These are phyloP conservation scores for Eleusine indica DNA, from an alignment of 176 grass and related monocot genomes.

Conservation along the genomic window DNA sequence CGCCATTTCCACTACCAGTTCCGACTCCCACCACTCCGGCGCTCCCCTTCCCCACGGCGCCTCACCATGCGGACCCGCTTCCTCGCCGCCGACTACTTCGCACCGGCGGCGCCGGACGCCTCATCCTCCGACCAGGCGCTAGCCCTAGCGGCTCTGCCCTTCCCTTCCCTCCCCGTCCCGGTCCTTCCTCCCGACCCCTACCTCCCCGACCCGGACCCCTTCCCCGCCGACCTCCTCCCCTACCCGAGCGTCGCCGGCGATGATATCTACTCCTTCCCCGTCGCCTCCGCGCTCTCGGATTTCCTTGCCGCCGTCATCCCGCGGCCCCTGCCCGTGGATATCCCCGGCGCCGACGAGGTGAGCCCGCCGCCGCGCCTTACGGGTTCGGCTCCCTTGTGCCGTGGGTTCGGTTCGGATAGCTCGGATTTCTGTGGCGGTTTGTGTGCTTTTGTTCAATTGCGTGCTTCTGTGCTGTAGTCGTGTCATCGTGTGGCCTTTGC, in stretches of 20 bases:
- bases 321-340: conserved; percentile 22
- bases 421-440: neutral
- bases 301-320: conserved; percentile 61
- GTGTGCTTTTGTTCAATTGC: conserved; percentile 10
- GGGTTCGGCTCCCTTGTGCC: neutral
- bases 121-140: conserved; percentile 40
- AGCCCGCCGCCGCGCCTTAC: conserved; percentile 12
- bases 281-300: conserved; percentile 52
- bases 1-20: neutral
- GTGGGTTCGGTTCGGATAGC: neutral
- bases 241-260: conserved; percentile 14
- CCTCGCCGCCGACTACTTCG: conserved; percentile 77
- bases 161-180: conserved; percentile 57
- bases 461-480: neutral
- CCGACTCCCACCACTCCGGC: neutral
- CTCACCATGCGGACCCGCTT: conserved; percentile 75
- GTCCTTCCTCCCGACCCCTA: conserved; percentile 52
- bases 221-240: conserved; percentile 39
- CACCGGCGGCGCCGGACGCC: conserved; percentile 24
- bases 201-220: conserved; percentile 26
- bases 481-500: neutral
- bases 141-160: conserved; percentile 46
- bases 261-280: conserved; percentile 49
- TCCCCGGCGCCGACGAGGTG: conserved; percentile 39
- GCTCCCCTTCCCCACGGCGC: conserved; percentile 14